phyloP scores from a whole-genome alignment of 495 filamentous ascomycete species.

The Annulohypoxylon bovei region DNA sequence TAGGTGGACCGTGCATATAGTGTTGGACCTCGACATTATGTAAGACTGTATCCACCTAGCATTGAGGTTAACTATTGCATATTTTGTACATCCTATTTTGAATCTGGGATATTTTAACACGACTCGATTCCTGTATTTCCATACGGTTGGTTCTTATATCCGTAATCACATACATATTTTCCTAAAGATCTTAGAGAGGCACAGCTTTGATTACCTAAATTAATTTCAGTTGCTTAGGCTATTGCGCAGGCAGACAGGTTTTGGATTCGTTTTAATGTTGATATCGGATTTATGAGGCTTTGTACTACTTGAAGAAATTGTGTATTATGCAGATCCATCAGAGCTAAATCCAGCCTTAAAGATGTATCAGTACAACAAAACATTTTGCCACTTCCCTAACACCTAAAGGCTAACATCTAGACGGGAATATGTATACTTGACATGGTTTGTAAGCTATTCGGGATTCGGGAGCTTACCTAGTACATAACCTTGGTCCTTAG shows the following conservation, averaged over 20 bases:
- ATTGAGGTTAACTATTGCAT: no score
- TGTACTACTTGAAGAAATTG: neutral
- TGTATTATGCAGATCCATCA: neutral
- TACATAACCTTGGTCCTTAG: no score
- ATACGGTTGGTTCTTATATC: neutral
- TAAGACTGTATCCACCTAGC: neutral
- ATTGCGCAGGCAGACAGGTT: no score
- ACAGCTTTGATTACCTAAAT: neutral
- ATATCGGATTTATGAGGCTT: conserved; percentile 11
- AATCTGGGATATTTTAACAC: neutral
- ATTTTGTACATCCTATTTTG: no score
- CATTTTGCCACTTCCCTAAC: no score
- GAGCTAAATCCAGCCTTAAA: neutral
- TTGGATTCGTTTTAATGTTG: neutral
- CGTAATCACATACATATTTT: neutral
- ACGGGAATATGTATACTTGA: no score
- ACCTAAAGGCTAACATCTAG: no score
- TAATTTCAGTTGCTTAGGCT: neutral
- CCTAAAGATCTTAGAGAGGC: neutral
- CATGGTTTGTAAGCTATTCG: neutral
- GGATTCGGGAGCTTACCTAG: neutral
- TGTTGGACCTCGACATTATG: conserved; percentile 5
- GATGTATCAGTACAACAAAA: neutral
- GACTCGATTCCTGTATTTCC: neutral
- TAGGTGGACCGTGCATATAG: neutral